phyloP scores from a whole-genome alignment of 2,329 filamentous ascomycete genomes.

The Colletotrichum liriopes region DNA sequence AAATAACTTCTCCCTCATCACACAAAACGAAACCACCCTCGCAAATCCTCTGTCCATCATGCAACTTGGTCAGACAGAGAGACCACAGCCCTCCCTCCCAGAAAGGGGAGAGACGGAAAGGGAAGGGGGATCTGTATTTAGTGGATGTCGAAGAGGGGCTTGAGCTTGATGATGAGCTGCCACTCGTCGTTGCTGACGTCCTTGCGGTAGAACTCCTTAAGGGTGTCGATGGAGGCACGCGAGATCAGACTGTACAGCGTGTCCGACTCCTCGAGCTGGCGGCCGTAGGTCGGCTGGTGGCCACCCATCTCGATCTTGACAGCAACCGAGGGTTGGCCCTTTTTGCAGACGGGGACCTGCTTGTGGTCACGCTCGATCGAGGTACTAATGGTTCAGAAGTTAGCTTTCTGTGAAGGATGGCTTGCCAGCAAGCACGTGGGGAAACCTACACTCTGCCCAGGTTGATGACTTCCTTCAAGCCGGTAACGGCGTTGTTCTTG shows the following conservation, averaged over 20 bases:
- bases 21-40: not conserved
- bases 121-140: conserved; percentile 55
- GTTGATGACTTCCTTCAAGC: conserved; percentile 85
- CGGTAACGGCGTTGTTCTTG: conserved; percentile 84
- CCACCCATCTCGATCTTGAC: conserved; percentile 96
- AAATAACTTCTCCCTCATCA: not conserved
- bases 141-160: conserved; percentile 91
- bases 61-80: not conserved
- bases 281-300: conserved; percentile 94
- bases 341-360: conserved; percentile 91
- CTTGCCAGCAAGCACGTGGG: not conserved
- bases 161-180: conserved; percentile 94
- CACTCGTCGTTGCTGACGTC: conserved; percentile 95
- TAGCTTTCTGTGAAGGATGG: conserved; percentile 40
- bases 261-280: conserved; percentile 94
- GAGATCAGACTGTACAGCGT: conserved; percentile 90
- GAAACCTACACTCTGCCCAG: conserved; percentile 91
- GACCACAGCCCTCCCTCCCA: not conserved
- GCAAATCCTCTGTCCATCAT: not conserved
- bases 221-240: conserved; percentile 88
- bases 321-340: conserved; percentile 96
- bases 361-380: conserved; percentile 99
- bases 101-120: not conserved
- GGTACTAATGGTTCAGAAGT: conserved; percentile 72
- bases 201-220: conserved; percentile 94